Conservation (phyloP, 2,329 filamentous ascomycete genomes). For the Apiospora rasikravindrae region DNA sequence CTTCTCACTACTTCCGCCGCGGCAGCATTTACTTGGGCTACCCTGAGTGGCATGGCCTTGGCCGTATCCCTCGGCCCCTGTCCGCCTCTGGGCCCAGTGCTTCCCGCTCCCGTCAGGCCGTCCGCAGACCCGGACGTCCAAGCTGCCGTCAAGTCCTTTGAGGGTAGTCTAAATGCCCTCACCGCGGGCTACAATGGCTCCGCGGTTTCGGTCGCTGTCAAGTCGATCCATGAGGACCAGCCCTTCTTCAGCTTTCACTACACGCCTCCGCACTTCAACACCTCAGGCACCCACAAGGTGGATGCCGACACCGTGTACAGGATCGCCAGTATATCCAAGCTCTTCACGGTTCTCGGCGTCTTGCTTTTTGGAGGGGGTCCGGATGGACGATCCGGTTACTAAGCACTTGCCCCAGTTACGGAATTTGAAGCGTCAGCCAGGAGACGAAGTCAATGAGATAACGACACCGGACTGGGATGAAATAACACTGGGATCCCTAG, state of each 20-base stretch:
- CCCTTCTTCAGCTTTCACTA: constrained; percentile 38
- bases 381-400: constrained; percentile 30
- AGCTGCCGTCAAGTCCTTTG: background rate
- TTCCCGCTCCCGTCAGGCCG: background rate
- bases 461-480: constrained; percentile 33
- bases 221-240: constrained; percentile 33
- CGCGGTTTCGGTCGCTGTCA: constrained; percentile 42
- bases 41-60: background rate
- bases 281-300: constrained; percentile 29
- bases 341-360: constrained; percentile 39
- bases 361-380: constrained; percentile 36
- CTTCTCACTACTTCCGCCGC: background rate
- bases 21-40: background rate
- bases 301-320: constrained; percentile 37
- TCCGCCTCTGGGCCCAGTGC: background rate
- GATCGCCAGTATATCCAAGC: constrained; percentile 39
- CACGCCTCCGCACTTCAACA: constrained; percentile 24
- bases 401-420: constrained; percentile 36
- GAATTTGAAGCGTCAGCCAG: constrained; percentile 19
- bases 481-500: constrained; percentile 37
- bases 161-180: background rate
- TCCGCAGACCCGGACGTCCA: background rate
- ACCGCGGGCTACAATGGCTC: constrained; percentile 35
- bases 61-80: background rate
- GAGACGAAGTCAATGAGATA: constrained; percentile 28